Conservation (phyloP, 257 asterid genomes). For the Lavandula angustifolia region DNA sequence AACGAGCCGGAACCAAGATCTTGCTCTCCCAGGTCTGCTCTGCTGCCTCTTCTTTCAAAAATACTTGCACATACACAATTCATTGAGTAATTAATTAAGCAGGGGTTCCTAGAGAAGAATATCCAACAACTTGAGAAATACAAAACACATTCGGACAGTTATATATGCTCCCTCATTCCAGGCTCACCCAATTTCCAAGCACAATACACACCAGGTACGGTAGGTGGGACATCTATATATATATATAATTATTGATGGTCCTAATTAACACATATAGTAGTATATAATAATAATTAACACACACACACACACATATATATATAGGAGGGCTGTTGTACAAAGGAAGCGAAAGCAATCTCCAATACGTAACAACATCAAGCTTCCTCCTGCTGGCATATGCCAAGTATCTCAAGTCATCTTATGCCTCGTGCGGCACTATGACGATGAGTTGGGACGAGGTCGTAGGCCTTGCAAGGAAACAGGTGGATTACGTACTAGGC, state of each 20-base stretch:
- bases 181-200: constrained; percentile 82
- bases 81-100: too few relatives aligned
- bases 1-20: constrained; percentile 79
- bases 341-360: constrained; percentile 72
- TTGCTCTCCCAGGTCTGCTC: constrained; percentile 38
- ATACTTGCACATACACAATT: too few relatives aligned
- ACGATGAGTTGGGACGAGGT: constrained; percentile 52
- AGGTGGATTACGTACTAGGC: constrained; percentile 84
- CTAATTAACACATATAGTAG: too few relatives aligned
- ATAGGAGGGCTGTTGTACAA: constrained; percentile 71
- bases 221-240: too few relatives aligned
- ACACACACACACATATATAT: too few relatives aligned
- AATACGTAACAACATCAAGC: constrained; percentile 75
- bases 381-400: constrained; percentile 72
- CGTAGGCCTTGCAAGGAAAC: constrained; percentile 53
- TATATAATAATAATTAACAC: too few relatives aligned
- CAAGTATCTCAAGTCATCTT: constrained; percentile 50
- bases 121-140: constrained; percentile 57
- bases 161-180: constrained; percentile 76
- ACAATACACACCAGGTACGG: constrained; percentile 79
- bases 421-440: constrained; percentile 57
- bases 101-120: constrained; percentile 64
- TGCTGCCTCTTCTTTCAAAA: neutral
- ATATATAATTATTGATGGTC: too few relatives aligned
- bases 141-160: constrained; percentile 86